Percentiles rank a stretch among this genome's conserved stretches.
These are phyloP conservation scores for Quercus phellos DNA, from an alignment of 331 rosid species.

Conservation along the genomic window DNA sequence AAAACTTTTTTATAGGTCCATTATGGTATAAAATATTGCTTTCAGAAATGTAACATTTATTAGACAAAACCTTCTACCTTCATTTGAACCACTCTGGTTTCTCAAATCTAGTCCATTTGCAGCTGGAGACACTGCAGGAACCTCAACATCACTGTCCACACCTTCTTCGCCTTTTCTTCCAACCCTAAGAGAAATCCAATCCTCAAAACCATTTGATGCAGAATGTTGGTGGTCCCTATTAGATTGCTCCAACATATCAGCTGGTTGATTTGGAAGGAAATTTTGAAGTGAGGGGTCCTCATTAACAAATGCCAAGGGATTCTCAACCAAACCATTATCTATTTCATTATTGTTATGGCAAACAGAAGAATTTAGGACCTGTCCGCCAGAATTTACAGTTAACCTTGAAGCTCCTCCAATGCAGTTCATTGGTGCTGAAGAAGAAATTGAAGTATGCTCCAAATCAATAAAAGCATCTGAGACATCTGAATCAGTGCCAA, in stretches of 20 bases:
- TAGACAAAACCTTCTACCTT: conserved; percentile 48
- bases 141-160: conserved; percentile 41
- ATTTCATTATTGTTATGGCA: conserved; percentile 54
- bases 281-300: conserved; percentile 92
- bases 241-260: conserved; percentile 57
- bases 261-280: conserved; percentile 90
- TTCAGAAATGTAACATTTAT: background rate
- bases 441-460: conserved; percentile 53
- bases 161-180: conserved; percentile 60
- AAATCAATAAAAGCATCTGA: conserved; percentile 57
- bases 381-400: conserved; percentile 52
- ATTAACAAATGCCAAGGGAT: conserved; percentile 71
- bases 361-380: conserved; percentile 46
- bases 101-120: conserved; percentile 52
- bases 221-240: conserved; percentile 64
- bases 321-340: conserved; percentile 78
- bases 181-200: conserved; percentile 93
- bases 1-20: background rate
- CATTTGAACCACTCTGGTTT: conserved; percentile 48
- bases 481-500: conserved; percentile 67
- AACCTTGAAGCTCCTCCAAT: conserved; percentile 52
- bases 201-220: conserved; percentile 75
- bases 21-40: background rate
- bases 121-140: conserved; percentile 22
- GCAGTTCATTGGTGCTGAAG: conserved; percentile 68